phyloP scores from a whole-genome alignment of 2,329 filamentous ascomycete species.

The Fusarium sp. region DNA sequence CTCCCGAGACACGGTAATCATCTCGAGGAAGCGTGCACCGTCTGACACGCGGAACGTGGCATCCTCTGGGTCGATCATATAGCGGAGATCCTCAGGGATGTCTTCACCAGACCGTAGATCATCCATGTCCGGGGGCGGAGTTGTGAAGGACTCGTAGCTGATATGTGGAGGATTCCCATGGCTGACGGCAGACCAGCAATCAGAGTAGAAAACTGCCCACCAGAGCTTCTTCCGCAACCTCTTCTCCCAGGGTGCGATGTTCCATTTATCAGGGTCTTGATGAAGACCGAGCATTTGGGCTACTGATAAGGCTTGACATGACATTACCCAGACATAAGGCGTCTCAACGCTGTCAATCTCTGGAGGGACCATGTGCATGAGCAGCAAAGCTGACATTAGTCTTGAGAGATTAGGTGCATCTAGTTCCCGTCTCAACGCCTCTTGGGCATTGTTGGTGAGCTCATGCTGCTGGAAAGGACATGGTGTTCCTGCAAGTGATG shows the following conservation, averaged over 20 bases:
- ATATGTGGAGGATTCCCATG: conserved; percentile 61
- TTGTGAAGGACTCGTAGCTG: conserved; percentile 54
- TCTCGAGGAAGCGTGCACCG: conserved; percentile 53
- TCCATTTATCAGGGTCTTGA: conserved; percentile 56
- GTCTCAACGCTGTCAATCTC: conserved; percentile 59
- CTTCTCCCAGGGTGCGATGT: conserved; percentile 56
- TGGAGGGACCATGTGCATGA: conserved; percentile 58
- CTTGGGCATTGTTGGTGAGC: conserved; percentile 55
- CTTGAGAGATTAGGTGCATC: conserved; percentile 59
- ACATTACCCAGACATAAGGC: conserved; percentile 57
- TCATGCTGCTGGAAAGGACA: conserved; percentile 55
- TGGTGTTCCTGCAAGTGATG: conserved; percentile 39
- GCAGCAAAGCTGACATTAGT: conserved; percentile 59
- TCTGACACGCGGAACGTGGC: conserved; percentile 48
- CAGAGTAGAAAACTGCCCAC: conserved; percentile 57
- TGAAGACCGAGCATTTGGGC: conserved; percentile 61
- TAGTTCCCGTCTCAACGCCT: conserved; percentile 57
- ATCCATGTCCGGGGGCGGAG: conserved; percentile 52
- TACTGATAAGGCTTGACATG: conserved; percentile 56
- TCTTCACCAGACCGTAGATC: conserved; percentile 58
- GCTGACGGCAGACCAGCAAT: conserved; percentile 58
- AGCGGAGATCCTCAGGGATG: conserved; percentile 48
- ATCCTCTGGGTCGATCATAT: conserved; percentile 51
- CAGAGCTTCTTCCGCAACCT: conserved; percentile 57
- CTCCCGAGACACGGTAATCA: conserved; percentile 46